These are phyloP conservation scores for Nicotiana undulata DNA, from an alignment of 257 asterid species.

Conservation along the genomic window DNA sequence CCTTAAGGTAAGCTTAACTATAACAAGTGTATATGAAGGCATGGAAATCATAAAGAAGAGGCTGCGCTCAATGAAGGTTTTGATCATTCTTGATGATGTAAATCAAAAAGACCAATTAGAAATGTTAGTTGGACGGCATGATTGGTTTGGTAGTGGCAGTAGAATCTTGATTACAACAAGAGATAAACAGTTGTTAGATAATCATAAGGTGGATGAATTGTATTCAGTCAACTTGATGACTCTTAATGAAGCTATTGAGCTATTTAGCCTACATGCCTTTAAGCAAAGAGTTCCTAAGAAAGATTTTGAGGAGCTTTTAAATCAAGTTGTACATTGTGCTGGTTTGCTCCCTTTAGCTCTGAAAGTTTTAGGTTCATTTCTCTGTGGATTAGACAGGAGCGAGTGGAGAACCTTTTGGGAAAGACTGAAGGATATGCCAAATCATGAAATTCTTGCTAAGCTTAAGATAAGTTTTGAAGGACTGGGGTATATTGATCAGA, in stretches of 20 bases:
- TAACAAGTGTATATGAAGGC: conserved; percentile 6
- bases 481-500: not conserved
- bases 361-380: conserved; percentile 10
- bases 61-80: not conserved
- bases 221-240: not conserved
- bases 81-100: conserved; percentile 16
- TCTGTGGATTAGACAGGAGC: not conserved
- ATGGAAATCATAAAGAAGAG: not conserved
- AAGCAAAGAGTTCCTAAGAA: conserved; percentile 1
- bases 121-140: not conserved
- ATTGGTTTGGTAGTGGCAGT: conserved; percentile 18
- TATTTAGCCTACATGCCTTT: conserved; percentile 11
- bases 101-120: conserved; percentile 4
- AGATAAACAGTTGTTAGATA: not conserved
- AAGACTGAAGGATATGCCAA: not conserved
- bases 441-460: not conserved
- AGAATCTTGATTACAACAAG: conserved; percentile 14
- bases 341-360: conserved; percentile 13
- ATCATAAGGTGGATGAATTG: not conserved
- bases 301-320: not conserved
- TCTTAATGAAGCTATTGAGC: conserved; percentile 7
- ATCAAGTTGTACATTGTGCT: not conserved
- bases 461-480: conserved; percentile 12
- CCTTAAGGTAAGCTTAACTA: not conserved
- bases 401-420: not conserved